Evolutionary conservation across 805 yeast species (phyloP).

Genomic region (Wickerhamiella australiensis): DNA sequence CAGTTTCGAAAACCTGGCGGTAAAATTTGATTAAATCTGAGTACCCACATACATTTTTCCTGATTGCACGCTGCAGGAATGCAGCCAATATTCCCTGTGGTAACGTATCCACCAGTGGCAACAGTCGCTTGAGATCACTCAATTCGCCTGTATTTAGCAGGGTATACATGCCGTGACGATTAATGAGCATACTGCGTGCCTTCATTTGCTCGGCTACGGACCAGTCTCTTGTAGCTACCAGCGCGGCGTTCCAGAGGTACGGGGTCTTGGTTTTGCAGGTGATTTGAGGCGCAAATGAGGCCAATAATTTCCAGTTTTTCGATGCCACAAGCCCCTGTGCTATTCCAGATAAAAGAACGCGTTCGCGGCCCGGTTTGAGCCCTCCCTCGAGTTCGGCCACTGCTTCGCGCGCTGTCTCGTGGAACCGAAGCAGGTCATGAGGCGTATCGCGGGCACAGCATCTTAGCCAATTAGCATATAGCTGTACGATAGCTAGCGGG

Average conservation of each 20-base stretch:
- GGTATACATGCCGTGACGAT: neutral
- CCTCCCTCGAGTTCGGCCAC: neutral
- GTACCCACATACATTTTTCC: neutral
- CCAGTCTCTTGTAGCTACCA: constrained; percentile 6
- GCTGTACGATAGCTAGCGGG: neutral
- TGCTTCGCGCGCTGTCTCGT: neutral
- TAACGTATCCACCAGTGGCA: neutral
- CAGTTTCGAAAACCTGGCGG: neutral
- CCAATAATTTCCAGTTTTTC: neutral
- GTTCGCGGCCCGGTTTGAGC: neutral
- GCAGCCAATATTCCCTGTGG: neutral
- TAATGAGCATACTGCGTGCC: neutral
- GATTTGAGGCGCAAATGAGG: neutral
- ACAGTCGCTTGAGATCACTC: neutral
- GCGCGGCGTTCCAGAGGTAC: constrained; percentile 2
- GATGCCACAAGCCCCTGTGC: constrained; percentile 4
- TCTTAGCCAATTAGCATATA: constrained; percentile 3
- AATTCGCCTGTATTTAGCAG: neutral
- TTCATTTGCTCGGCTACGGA: constrained; percentile 1
- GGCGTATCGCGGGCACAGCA: constrained; percentile 11
- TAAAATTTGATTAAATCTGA: neutral
- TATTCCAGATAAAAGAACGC: neutral
- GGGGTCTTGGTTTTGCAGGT: constrained; percentile 1
- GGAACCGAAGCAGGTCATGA: neutral
- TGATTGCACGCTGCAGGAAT: neutral